Percentiles rank a stretch among this genome's conserved stretches.
phyloP scores from a whole-genome alignment of 1,284 basidiomycete genomes.

The Coniferiporia sulphurascens region DNA sequence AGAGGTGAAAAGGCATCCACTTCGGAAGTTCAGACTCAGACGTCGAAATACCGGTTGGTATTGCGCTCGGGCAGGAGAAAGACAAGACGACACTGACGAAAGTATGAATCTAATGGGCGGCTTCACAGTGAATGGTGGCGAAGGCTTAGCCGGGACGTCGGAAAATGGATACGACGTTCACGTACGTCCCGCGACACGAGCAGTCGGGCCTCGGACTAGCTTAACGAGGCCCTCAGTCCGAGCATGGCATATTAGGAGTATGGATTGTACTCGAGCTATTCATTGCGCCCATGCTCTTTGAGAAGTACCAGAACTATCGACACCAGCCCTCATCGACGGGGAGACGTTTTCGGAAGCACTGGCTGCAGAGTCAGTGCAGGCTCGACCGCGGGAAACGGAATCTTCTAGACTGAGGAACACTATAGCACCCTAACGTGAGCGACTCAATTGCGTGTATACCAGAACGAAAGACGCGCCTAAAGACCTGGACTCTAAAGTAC shows the following conservation, averaged over 20 bases:
- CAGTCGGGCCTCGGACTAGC: slow-evolving; percentile 51
- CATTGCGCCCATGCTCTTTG: slow-evolving; percentile 49
- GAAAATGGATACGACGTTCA: slow-evolving; percentile 61
- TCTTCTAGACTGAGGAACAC: slow-evolving; percentile 67
- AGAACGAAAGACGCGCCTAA: slow-evolving; percentile 25
- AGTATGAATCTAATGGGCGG: slow-evolving; percentile 9
- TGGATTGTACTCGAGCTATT: slow-evolving; percentile 59
- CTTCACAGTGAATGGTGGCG: slow-evolving; percentile 41
- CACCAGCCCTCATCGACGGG: slow-evolving; percentile 52
- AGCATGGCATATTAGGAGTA: slow-evolving; percentile 55
- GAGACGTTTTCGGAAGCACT: slow-evolving; percentile 68
- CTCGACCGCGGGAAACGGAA: slow-evolving; percentile 47
- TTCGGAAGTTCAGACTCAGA: neutral
- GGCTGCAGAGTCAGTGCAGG: too few species aligned
- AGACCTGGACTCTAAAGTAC: slow-evolving; percentile 37
- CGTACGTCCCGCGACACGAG: slow-evolving; percentile 65
- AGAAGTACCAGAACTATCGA: slow-evolving; percentile 42
- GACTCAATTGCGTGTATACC: slow-evolving; percentile 32
- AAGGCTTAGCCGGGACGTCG: slow-evolving; percentile 57
- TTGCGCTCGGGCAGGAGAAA: slow-evolving; percentile 43
- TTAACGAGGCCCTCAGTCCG: slow-evolving; percentile 59
- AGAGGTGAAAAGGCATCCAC: too few species aligned
- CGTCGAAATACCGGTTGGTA: slow-evolving; percentile 50
- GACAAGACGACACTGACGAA: slow-evolving; percentile 18
- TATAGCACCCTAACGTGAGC: slow-evolving; percentile 57